Conservation (phyloP, 139 green algal genomes). For the Picochlorum sp. region DNA sequence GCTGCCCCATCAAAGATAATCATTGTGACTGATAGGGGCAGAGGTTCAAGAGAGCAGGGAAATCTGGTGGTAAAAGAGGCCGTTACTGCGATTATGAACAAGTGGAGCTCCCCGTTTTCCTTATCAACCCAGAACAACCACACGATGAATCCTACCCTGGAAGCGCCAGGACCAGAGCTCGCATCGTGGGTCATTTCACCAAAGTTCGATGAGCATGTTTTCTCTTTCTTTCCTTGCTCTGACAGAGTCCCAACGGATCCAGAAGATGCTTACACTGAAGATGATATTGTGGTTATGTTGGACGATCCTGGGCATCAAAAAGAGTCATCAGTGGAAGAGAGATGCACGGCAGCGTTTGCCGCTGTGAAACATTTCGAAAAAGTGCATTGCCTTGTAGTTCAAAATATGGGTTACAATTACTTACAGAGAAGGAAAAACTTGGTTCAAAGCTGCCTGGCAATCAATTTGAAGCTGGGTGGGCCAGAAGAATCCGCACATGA, state of each 20-base stretch:
- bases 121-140: constrained; percentile 33
- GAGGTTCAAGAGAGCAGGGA: constrained; percentile 56
- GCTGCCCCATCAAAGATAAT: constrained; percentile 12
- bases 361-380: constrained; percentile 27
- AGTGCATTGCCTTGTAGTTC: constrained; percentile 30
- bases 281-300: neutral
- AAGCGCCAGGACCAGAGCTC: constrained; percentile 32
- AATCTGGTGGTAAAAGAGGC: constrained; percentile 84
- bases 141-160: constrained; percentile 33
- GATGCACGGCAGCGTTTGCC: constrained; percentile 25
- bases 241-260: constrained; percentile 15
- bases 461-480: neutral
- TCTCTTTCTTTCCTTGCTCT: constrained; percentile 54
- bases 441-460: constrained; percentile 31
- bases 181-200: constrained; percentile 43
- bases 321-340: constrained; percentile 19
- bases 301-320: neutral
- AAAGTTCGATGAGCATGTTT: constrained; percentile 45
- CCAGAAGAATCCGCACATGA: constrained; percentile 9
- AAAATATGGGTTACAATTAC: constrained; percentile 55
- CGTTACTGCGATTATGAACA: constrained; percentile 49
- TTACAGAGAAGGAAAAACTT: constrained; percentile 47
- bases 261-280: neutral
- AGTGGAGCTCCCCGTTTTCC: constrained; percentile 59
- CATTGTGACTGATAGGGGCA: constrained; percentile 35